Percentiles rank a stretch among this genome's conserved stretches.
Evolutionary conservation across 805 yeast species (phyloP).

Genomic region (Kuraishia molischiana): DNA sequence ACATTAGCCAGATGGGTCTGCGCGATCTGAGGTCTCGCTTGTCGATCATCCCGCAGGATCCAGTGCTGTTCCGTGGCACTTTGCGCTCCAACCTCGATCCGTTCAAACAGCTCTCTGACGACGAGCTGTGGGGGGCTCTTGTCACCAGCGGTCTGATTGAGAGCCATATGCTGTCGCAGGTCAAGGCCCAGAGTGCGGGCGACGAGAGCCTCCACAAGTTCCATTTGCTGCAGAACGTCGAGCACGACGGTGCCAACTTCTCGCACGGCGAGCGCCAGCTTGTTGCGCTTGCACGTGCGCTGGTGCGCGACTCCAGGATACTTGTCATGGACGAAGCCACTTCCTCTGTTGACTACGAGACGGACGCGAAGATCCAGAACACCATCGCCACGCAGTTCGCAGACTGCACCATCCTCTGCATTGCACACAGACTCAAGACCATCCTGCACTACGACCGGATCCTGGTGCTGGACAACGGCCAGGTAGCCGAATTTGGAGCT

Average conservation of each 20-base stretch:
- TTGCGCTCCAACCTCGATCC: constrained; percentile 73
- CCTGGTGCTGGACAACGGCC: constrained; percentile 50
- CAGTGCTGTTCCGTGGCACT: constrained; percentile 78
- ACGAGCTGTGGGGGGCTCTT: constrained; percentile 47
- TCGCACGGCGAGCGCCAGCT: constrained; percentile 67
- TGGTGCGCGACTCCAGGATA: constrained; percentile 52
- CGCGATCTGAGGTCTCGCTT: constrained; percentile 44
- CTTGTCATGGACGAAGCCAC: constrained; percentile 71
- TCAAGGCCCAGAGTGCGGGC: constrained; percentile 30
- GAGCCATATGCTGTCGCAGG: constrained; percentile 30
- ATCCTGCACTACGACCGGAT: constrained; percentile 50
- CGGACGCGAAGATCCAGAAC: constrained; percentile 54
- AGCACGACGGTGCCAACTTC: constrained; percentile 62
- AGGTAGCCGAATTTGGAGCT: constrained; percentile 40
- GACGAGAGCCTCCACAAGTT: constrained; percentile 38
- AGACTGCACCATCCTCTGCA: constrained; percentile 58
- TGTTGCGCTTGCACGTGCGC: constrained; percentile 60
- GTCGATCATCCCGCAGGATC: constrained; percentile 79
- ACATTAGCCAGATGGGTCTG: constrained; percentile 41
- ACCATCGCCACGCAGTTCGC: constrained; percentile 50
- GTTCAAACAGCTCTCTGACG: constrained; percentile 39
- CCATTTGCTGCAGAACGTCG: constrained; percentile 48
- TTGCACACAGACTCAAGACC: constrained; percentile 64
- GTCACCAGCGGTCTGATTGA: constrained; percentile 47
- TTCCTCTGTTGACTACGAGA: constrained; percentile 64